Evolutionary conservation across 179 eudicot genomes (phyloP), one percentile per base, ranked within the genome.

Genomic region (Corrigiola litoralis): DNA sequence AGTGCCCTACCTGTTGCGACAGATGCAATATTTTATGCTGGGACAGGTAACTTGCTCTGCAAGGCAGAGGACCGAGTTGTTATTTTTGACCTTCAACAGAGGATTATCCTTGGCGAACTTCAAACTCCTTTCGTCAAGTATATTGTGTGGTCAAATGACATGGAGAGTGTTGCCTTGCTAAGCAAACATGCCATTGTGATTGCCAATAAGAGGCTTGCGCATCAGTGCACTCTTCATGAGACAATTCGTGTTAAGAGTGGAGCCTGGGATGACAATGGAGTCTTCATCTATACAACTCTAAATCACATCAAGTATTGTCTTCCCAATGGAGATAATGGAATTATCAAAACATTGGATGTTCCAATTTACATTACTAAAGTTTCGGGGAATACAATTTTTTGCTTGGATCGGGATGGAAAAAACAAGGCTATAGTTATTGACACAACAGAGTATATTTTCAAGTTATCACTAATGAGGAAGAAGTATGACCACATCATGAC

Each of bases 221-320:
- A 90, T 63, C 86, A 87, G 14, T 90, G 95, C 83, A 90, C 95
- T 45, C 95, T 90, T 77, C 97, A 88, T 24, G 97, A 90, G 76
- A 90, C 97, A 5, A 90, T 90, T 67, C 92, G 97, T 37, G 90
- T 90, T 36, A 90, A 90, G 72, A 90, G 97, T 58, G 97, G 97
- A 63, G 89, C 87, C 44, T 90, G 97, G 97, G 90, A 88, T 58
- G 97, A 90, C 52, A 85, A 81, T 57, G 95, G 97, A 56, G 92
- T 90, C 17, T 90, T 90, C 68, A 86, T 90, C 55, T 90, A 88
- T 61, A 80, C 97, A 12, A 90, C 97, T 1, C 60, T 90, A 45
- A 88, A 90, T 68, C 97, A 90, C 78, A 84, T 90, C 66, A 90
- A 90, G 58, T 90, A 88, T 67, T 90, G 97, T 68, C 92, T 90